Conservation (phyloP, 176 grass and related monocot species). For the Cenchrus purpureus region DNA sequence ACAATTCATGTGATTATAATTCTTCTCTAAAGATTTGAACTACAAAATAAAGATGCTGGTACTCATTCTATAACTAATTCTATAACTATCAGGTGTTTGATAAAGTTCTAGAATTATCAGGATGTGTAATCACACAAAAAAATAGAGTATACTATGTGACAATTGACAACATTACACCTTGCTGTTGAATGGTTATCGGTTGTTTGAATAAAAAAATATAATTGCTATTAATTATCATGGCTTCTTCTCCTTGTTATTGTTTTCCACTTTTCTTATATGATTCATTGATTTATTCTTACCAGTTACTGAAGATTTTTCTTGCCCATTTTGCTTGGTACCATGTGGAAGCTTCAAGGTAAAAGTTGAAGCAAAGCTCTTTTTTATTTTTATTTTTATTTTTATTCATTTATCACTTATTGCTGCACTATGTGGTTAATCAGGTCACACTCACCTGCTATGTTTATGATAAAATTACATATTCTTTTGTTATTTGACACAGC, state of each 20-base stretch:
- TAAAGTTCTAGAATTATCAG: not conserved
- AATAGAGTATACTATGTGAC: not conserved
- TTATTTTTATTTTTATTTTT: constrained; percentile 22
- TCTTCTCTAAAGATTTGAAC: too few species aligned
- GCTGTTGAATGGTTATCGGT: not conserved
- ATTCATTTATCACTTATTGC: not conserved
- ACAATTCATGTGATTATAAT: too few species aligned
- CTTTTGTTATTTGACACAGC: not conserved
- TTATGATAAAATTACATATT: constrained; percentile 13
- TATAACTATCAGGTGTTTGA: too few species aligned
- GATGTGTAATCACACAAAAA: not conserved
- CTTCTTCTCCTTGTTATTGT: constrained; percentile 14
- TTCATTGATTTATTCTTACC: constrained; percentile 43
- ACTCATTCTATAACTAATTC: too few species aligned
- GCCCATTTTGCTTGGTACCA: constrained; percentile 89
- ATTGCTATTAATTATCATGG: constrained; percentile 21
- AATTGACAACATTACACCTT: not conserved
- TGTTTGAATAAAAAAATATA: not conserved
- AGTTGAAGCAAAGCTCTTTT: constrained; percentile 27
- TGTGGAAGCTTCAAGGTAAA: constrained; percentile 97
- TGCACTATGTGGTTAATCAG: constrained; percentile 10
- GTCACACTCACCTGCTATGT: not conserved
- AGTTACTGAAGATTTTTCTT: constrained; percentile 98
- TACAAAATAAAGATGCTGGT: too few species aligned
- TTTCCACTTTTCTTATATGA: constrained; percentile 29